Evolutionary conservation across 192 early-diverging fungal species (phyloP).

Genomic region (Gonapodya prolifera): DNA sequence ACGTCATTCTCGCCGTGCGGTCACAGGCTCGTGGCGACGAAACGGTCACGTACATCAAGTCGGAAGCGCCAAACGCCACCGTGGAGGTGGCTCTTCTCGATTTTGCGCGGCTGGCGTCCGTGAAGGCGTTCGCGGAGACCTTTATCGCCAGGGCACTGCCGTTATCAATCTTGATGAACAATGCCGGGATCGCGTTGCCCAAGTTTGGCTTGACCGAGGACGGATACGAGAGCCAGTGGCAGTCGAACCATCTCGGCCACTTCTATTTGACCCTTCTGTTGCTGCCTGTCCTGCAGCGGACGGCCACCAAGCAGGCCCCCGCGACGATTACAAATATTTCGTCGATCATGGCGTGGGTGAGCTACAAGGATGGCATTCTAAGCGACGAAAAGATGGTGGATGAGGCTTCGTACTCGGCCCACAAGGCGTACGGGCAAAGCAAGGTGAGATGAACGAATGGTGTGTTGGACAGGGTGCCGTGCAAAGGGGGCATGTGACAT

Average conservation of each 20-base stretch:
- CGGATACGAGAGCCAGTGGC: constrained; percentile 12
- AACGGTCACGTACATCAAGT: background rate
- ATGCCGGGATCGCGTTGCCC: background rate
- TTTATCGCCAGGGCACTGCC: background rate
- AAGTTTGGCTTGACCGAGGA: constrained; percentile 9
- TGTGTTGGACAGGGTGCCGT: too few relatives aligned
- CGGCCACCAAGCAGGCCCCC: background rate
- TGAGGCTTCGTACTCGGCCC: background rate
- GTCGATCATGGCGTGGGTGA: background rate
- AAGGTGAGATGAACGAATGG: background rate
- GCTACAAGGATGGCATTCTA: background rate
- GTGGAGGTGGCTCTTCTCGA: background rate
- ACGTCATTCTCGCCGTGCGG: background rate
- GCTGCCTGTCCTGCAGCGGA: constrained; percentile 11
- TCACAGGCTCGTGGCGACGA: background rate
- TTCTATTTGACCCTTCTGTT: constrained; percentile 14
- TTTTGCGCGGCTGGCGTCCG: background rate
- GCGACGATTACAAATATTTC: constrained; percentile 16
- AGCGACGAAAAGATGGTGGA: background rate
- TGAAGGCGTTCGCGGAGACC: background rate
- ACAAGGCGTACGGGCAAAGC: background rate
- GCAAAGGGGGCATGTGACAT: too few relatives aligned
- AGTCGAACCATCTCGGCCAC: constrained; percentile 19
- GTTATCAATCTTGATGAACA: background rate
- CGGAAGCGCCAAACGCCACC: background rate